Base-by-base conservation (phyloP, 352 stramenopile species). In the Pythium periplocum region DNA sequence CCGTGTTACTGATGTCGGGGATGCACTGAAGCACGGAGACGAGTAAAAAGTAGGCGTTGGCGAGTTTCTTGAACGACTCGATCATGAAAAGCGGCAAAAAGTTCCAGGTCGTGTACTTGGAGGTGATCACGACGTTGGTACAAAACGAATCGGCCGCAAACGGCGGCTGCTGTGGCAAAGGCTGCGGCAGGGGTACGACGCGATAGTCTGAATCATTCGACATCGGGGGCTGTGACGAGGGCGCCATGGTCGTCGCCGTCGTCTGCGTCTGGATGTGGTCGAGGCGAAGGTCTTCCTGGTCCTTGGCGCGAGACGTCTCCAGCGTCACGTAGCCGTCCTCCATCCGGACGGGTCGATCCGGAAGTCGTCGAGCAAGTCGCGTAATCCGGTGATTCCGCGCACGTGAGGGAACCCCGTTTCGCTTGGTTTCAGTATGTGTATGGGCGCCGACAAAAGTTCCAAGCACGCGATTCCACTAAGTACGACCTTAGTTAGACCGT, bases 21-120 rank as follows among this genome's bases (percentile, higher is more conserved):
- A 96, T 81, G 26, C 62, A 81, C 59, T 96, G 83, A 6, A 97
- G 65, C 32, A 87, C 66, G 5, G 85, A 95, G 10, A 98, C 85
- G 12, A 97, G 66, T 6, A 98, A 60, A 52, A 98, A 98, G 61
- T 98, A 98, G 26, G 90, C 78, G 57, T 98, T 98, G 44, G 91
- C 91, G 45, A 97, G 68, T 54, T 87, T 91, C 17, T 67, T 64
- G 63, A 93, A 93, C 6, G 68, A 82, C 57, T 97, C 87, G 59
- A 90, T 64, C 47, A 97, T 73, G 44, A 97, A 96, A 4, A 85
- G 72, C 43, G 90, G 89, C 35, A 97, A 42, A 54, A 97, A 97
- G 59, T 83, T 95, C 66, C 74, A 93, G 12, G 65, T 61, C 56
- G 87, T 93, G 73, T 96, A 97, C 72, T 96, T 96, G 64, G 86